Evolutionary conservation across 495 filamentous ascomycete genomes (phyloP).

Genomic region (Stereocaulon alpinum): DNA sequence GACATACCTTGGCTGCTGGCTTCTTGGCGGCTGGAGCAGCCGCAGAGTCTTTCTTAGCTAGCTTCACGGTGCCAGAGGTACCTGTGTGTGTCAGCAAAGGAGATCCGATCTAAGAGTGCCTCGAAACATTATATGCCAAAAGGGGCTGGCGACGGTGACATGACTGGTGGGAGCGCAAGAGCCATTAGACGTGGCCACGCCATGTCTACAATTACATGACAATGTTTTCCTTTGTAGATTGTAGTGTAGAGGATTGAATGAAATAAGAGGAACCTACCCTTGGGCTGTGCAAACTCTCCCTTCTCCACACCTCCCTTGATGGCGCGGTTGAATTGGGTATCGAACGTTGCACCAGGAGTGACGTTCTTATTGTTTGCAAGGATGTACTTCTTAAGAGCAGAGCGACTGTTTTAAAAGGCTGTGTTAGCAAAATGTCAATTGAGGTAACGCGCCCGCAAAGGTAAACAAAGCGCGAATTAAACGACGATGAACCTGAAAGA

Average conservation of each 20-base stretch:
- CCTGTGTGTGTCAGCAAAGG: slow-evolving; percentile 47
- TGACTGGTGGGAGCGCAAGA: background rate
- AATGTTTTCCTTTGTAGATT: background rate
- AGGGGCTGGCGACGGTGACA: background rate
- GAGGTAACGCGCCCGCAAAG: slow-evolving; percentile 14
- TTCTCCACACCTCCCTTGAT: slow-evolving; percentile 82
- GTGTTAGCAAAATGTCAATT: slow-evolving; percentile 11
- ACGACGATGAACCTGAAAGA: slow-evolving; percentile 11
- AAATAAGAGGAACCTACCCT: slow-evolving; percentile 55
- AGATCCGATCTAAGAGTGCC: slow-evolving; percentile 2
- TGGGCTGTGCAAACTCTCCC: slow-evolving; percentile 83
- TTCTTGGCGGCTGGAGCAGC: slow-evolving; percentile 36
- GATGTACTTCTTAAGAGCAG: slow-evolving; percentile 97
- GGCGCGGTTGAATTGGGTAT: slow-evolving; percentile 86
- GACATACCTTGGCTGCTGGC: slow-evolving; percentile 37
- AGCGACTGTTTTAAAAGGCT: slow-evolving; percentile 50
- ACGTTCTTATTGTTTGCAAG: slow-evolving; percentile 84
- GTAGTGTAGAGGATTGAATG: background rate
- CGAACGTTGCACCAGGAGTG: slow-evolving; percentile 61
- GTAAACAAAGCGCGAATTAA: slow-evolving; percentile 16
- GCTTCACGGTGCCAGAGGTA: slow-evolving; percentile 89
- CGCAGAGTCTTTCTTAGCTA: slow-evolving; percentile 74
- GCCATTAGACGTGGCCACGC: background rate
- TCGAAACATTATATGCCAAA: background rate
- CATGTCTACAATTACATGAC: background rate